Base-by-base conservation (phyloP, 2,329 filamentous ascomycete species). In the Geoglossum cookeanum region DNA sequence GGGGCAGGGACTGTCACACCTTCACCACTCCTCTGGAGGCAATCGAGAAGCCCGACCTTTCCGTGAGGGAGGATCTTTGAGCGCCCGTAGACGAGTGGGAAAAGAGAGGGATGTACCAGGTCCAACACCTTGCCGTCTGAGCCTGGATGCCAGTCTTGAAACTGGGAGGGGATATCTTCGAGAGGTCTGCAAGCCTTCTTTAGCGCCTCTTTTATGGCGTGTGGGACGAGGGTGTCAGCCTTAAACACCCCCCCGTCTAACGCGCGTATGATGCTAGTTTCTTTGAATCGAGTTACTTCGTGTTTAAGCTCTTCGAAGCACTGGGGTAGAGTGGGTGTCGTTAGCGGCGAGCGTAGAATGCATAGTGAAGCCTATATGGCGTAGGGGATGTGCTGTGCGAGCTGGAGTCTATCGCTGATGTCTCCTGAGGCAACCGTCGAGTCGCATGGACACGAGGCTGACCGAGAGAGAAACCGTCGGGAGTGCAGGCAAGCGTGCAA, bases 71-170 rank as follows among this genome's bases (percentile, higher is more conserved):
- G 61, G 3, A 72, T 69, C 2, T 70, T 69, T 1, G 72, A 73
- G 13, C 67, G 66, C 0, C 76, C 78, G 61, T 78, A 80, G 1
- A 78, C 64, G 0, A 85, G 65, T 0, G 81, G 80, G 61, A 75
- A 85, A 5, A 85, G 69, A 0, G 79, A 84, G 0, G 81, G 80
- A 61, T 85, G 75, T 4, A 85, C 73, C 1, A 85, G 68, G 63
- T 85, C 76, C 0, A 81, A 73, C 1, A 85, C 79, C 59, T 73
- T 74, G 0, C 69, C 66, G 35, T 79, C 69, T 0, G 76, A 79
- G 1, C 74, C 70, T 0, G 81, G 81, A 65, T 84, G 78, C 74
- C 76, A 85, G 65, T 84, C 81, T 60, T 76, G 75, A 37, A 70
- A 55, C 0, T 68, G 57, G 5, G 76, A 73, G 0, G 75, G 73